Evolutionary conservation across 257 asterid genomes (phyloP).

Genomic region (Rubia yunnanensis): DNA sequence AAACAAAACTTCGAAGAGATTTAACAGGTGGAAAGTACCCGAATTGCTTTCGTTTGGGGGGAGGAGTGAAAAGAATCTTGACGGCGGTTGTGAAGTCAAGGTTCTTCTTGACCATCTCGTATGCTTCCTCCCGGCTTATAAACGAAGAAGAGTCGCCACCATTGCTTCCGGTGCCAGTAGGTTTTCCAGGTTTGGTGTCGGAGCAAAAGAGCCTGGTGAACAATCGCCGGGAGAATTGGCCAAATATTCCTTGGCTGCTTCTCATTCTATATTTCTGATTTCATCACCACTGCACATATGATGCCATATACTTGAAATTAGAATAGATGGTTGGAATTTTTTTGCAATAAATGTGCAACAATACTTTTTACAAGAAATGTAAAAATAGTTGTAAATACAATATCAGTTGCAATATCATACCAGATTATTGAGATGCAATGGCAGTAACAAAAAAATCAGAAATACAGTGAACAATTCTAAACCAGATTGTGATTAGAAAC

Average conservation of each 20-base stretch:
- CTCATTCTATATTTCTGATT: slow-evolving; percentile 29
- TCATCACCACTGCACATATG: too few relatives aligned
- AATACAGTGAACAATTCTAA: too few relatives aligned
- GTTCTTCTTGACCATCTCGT: slow-evolving; percentile 49
- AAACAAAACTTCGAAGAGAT: slow-evolving; percentile 14
- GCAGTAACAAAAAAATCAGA: too few relatives aligned
- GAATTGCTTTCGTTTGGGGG: slow-evolving; percentile 58
- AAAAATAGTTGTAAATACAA: too few relatives aligned
- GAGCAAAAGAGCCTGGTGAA: slow-evolving; percentile 33
- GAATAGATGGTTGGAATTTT: too few relatives aligned
- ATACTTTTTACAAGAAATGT: too few relatives aligned
- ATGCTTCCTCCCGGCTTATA: slow-evolving; percentile 38
- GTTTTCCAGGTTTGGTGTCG: slow-evolving; percentile 17
- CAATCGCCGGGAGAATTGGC: slow-evolving; percentile 19
- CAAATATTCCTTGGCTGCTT: slow-evolving; percentile 30
- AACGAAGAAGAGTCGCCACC: slow-evolving; percentile 20
- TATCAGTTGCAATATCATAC: too few relatives aligned
- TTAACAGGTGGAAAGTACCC: slow-evolving; percentile 33
- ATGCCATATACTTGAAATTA: too few relatives aligned
- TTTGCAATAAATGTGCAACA: too few relatives aligned
- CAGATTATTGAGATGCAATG: too few relatives aligned
- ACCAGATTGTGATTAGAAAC: too few relatives aligned
- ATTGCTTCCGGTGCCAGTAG: slow-evolving; percentile 19
- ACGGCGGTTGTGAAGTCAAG: slow-evolving; percentile 63
- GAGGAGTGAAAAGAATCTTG: slow-evolving; percentile 48